Base-by-base conservation (phyloP, 2,329 filamentous ascomycete genomes). In the Colletotrichum shisoi region DNA sequence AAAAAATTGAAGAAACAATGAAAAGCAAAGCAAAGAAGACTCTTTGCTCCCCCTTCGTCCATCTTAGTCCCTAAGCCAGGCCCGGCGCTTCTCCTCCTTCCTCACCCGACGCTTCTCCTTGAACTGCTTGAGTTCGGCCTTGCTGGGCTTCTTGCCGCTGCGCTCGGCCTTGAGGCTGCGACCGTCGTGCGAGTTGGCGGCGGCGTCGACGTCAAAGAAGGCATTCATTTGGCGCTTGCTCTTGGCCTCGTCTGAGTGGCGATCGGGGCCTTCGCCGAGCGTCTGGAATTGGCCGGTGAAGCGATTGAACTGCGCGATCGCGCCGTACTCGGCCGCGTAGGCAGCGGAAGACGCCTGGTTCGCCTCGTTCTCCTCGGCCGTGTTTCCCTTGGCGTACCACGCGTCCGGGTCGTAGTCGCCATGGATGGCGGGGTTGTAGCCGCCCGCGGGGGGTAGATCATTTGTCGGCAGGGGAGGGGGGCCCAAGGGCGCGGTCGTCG, bases 361-460 rank as follows among this genome's bases (percentile, higher is more conserved):
- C 69, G 13, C 70, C 1, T 74, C 73, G 12, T 78, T 74, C 68
- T 81, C 78, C 51, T 83, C 76, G 52, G 83, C 81, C 68, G 81
- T 78, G 52, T 83, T 76, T 51, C 82, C 81, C 75, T 91, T 85
- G 12, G 95, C 94, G 76, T 99, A 99, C 81, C 93, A 91, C n/a
- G 95, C 94, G 68, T 90, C 95, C 4, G 94, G 93, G 74, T 99
- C 95, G 81, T 97, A 99, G 80, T 94, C 91, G 72, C 95, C 95
- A 77, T 99, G 95, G 52, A 99, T 94, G 27, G 93, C 91, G 1
- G 95, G 95, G 76, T 98, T 97, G 81, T 99, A 99, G 69, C 94
- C 93, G 66, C 90, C 89, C 5, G 84, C 85, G 24, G 86, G 80
- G 52, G 72, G 80, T 59, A 63, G 76, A 68, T 79, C 77, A 65